Base-by-base conservation (phyloP, 257 asterid genomes). In the Fraxinus pennsylvanica region DNA sequence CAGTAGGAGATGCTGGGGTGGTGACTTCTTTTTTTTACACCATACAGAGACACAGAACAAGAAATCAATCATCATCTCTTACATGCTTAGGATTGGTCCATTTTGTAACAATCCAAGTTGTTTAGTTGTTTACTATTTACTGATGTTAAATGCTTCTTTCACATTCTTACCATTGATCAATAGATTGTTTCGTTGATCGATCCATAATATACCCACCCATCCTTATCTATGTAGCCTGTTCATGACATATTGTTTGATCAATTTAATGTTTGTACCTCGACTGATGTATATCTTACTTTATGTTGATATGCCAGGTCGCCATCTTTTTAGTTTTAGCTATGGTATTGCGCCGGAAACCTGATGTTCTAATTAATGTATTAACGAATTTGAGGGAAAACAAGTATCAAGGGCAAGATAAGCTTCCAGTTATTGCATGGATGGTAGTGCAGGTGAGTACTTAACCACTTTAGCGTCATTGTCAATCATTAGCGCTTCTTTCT, bases 351-450 rank as follows among this genome's bases (percentile, higher is more conserved):
- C 87, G 90, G 76, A 93, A 91, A 79, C 96, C 98, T 38, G 95
- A 92, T 76, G 91, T 85, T 52, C 73, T 90, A 67, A 78, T 88
- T 81, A 85, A 54, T 61, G 27, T 89, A 57, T 77, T 92, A 76
- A 91, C 97, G 15, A 86, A 74, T 27, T 77, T 90, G 88, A 82
- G 85, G 77, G 94, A 88, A 32, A 86, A 88, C 73, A 93, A 88
- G 87, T 93, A 92, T 76, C 96, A 87, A 79, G 96, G 97, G 52
- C 96, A 87, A 79, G 96, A 92, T 70, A 93, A 88, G 77, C 95
- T 89, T 82, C 88, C 90, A 33, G 83, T 93, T 67, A 74, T 88
- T 41, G 72, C 76, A 32, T 93, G 98, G 98, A 92, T 89, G 94
- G 75, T 85, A 17, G 76, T 87, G 84, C 98, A 92, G 96, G 98